These are phyloP conservation scores for Megacollybia marginata DNA, from an alignment of 768 basidiomycete species.

Conservation along the genomic window DNA sequence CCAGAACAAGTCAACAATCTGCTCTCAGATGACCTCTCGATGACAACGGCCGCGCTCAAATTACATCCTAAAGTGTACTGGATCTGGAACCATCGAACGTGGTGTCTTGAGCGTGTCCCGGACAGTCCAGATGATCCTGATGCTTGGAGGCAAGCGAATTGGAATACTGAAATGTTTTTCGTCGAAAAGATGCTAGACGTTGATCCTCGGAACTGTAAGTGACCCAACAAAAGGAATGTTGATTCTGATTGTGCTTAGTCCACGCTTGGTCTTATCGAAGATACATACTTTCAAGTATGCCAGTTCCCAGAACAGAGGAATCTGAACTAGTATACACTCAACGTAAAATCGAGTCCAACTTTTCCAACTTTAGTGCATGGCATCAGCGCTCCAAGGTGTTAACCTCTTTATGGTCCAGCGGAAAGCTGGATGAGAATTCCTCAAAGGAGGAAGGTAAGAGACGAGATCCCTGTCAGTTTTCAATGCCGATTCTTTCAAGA, in stretches of 20 bases:
- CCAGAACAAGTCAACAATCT: conserved; percentile 53
- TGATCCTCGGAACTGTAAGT: conserved; percentile 89
- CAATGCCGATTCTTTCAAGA: conserved; percentile 40
- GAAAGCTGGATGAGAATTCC: conserved; percentile 40
- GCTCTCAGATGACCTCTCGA: conserved; percentile 64
- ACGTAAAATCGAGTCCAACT: conserved; percentile 86
- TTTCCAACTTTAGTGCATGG: conserved; percentile 99
- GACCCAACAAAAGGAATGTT: background rate
- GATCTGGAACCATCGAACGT: conserved; percentile 97
- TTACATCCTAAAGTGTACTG: conserved; percentile 93
- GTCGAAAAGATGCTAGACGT: conserved; percentile 90
- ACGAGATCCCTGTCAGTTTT: conserved; percentile 1
- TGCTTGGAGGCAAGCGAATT: conserved; percentile 74
- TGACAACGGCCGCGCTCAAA: conserved; percentile 78
- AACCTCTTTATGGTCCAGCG: conserved; percentile 53
- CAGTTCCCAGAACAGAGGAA: conserved; percentile 41
- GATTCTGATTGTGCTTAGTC: conserved; percentile 39
- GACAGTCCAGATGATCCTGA: conserved; percentile 50
- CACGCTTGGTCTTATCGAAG: conserved; percentile 93
- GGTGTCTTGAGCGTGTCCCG: conserved; percentile 89
- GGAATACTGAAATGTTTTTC: conserved; percentile 80
- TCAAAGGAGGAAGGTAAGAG: conserved; percentile 64
- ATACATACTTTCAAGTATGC: conserved; percentile 71
- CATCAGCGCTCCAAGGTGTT: conserved; percentile 90
- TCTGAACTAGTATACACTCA: conserved; percentile 84